Evolutionary conservation across 805 yeast genomes (phyloP).

Genomic region (Zygosaccharomyces gambellarensis): DNA sequence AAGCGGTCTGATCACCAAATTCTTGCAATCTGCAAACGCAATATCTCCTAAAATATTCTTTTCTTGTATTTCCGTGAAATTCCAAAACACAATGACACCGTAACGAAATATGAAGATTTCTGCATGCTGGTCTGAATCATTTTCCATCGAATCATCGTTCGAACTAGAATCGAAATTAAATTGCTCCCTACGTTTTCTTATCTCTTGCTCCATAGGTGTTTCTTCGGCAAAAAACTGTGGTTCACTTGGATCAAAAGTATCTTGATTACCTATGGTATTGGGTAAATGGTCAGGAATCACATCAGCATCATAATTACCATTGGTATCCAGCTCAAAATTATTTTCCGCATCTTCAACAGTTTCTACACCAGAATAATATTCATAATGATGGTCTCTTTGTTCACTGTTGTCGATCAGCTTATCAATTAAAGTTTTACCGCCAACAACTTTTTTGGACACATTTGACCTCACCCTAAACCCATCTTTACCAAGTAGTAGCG

Average conservation of each 20-base stretch:
- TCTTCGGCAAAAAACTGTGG: slow-evolving; percentile 78
- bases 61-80: slow-evolving; percentile 86
- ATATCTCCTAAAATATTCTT: slow-evolving; percentile 90
- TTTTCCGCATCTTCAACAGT: slow-evolving; percentile 53
- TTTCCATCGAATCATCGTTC: slow-evolving; percentile 22
- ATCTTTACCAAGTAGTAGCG: slow-evolving; percentile 76
- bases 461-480: slow-evolving; percentile 74
- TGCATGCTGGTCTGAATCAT: slow-evolving; percentile 47
- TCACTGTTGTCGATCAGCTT: slow-evolving; percentile 73
- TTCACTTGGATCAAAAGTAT: slow-evolving; percentile 84
- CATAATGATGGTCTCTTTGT: slow-evolving; percentile 86
- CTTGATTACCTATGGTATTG: slow-evolving; percentile 32
- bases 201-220: slow-evolving; percentile 18
- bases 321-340: slow-evolving; percentile 36
- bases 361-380: slow-evolving; percentile 75
- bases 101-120: slow-evolving; percentile 86
- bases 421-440: slow-evolving; percentile 55
- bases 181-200: slow-evolving; percentile 19
- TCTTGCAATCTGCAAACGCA: slow-evolving; percentile 48
- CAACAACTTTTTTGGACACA: slow-evolving; percentile 37
- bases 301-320: slow-evolving; percentile 18
- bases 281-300: slow-evolving; percentile 30
- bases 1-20: slow-evolving; percentile 64
- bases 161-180: slow-evolving; percentile 11
- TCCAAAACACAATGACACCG: slow-evolving; percentile 98